Evolutionary conservation across 768 basidiomycete species (phyloP), one percentile per base, ranked within the genome.

Genomic region (Russula sp.): DNA sequence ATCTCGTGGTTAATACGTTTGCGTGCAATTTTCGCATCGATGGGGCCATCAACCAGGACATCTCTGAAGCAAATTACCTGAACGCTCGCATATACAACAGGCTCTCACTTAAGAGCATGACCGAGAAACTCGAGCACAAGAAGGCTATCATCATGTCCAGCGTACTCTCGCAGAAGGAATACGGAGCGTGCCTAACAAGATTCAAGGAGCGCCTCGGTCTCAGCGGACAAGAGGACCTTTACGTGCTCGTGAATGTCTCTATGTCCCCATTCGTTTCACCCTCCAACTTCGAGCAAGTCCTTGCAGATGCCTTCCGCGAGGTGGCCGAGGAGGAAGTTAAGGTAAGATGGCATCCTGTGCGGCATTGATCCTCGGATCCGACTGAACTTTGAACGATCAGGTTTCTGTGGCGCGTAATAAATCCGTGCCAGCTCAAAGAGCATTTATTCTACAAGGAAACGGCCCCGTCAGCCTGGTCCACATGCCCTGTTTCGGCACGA

Each of bases 1-100:
- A 80, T 63, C 72, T 80, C 58, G 72, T 69, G 54, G 77, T 81
- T 70, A 78, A 79, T 59, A 70, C 74, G 2, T 80, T 80, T 58
- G 72, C 74, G 2, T 74, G 73, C 69, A 79, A 80, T 69, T 78
- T 79, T 70, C 69, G 71, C 20, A 59, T 73, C 49, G 67, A 72
- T 53, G 75, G 71, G 39, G 56, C 51, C 36, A 41, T 69, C 46
- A 79, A 76, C 69, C 63, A 66, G 22, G 75, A 76, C 65, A 67
- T 79, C 58, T 71, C 62, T 34, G 76, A 77, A 59, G 77, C 79
- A 7, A 80, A 78, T 55, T 67, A 70, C 54, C 69, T 80, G 13
- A 78, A 78, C 59, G 65, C 64, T 6, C 68, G 72, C 18, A 72
- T 80, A 52, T 77, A 74, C 67, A 69, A 77, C 45, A 68, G 72